phyloP scores from a whole-genome alignment of 331 rosid genomes.

The Spiraea crenata region DNA sequence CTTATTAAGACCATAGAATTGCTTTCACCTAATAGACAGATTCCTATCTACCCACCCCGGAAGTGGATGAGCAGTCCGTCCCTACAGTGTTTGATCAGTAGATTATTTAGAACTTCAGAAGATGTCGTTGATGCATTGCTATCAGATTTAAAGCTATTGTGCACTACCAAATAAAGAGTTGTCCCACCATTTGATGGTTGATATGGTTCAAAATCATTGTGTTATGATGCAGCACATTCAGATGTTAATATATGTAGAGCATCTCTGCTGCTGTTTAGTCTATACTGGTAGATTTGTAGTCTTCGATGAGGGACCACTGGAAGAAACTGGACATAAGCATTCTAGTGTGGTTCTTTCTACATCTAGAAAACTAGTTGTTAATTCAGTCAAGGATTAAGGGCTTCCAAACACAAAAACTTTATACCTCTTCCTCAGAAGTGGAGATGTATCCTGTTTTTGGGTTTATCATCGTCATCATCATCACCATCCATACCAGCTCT shows the following conservation, averaged over 20 bases:
- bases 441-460: not conserved
- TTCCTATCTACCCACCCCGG: no score
- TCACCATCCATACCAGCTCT: no score
- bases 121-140: not conserved
- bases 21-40: no score
- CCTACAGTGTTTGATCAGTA: no score
- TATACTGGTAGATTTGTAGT: not conserved
- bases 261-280: not conserved
- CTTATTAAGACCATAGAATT: not conserved
- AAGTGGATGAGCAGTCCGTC: no score
- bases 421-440: not conserved
- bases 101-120: no score
- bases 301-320: not conserved
- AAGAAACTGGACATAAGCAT: not conserved
- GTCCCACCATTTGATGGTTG: not conserved
- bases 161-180: not conserved
- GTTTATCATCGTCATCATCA: no score
- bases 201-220: not conserved
- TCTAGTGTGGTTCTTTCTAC: not conserved
- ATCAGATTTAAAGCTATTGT: not conserved
- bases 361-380: not conserved
- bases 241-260: not conserved
- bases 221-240: not conserved
- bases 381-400: not conserved
- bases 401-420: not conserved